These are phyloP conservation scores for Russula virescens DNA, from an alignment of 768 basidiomycete genomes.

Conservation along the genomic window DNA sequence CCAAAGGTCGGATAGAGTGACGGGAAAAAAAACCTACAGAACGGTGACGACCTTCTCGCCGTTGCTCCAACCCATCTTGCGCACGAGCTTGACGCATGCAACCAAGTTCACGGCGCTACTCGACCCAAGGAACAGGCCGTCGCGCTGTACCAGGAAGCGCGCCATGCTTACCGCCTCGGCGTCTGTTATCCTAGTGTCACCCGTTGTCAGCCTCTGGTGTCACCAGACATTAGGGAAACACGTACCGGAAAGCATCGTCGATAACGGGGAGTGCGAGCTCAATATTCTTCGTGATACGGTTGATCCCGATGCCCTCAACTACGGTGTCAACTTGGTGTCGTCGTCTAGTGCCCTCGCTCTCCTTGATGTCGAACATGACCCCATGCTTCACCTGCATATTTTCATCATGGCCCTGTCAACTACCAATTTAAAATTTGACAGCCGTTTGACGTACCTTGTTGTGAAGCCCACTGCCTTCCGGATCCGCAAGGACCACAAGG, in stretches of 20 bases:
- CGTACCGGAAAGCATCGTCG: constrained; percentile 81
- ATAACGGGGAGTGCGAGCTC: constrained; percentile 78
- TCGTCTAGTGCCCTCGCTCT: constrained; percentile 89
- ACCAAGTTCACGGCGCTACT: constrained; percentile 95
- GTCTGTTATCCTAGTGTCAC: constrained; percentile 67
- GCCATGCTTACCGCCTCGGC: constrained; percentile 95
- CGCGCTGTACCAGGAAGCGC: constrained; percentile 81
- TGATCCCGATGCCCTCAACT: constrained; percentile 94
- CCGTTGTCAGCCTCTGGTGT: constrained; percentile 11
- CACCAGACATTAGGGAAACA: constrained; percentile 1
- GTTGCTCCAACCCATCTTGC: constrained; percentile 59
- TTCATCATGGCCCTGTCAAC: not conserved
- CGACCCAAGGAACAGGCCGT: constrained; percentile 93
- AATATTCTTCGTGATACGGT: constrained; percentile 88
- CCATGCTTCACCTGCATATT: constrained; percentile 67
- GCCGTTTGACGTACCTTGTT: constrained; percentile 59
- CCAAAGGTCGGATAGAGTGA: not conserved
- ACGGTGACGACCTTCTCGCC: constrained; percentile 81
- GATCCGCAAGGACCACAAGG: constrained; percentile 76
- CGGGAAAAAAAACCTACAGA: constrained; percentile 46
- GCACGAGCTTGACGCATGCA: constrained; percentile 79
- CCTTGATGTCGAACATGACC: constrained; percentile 91
- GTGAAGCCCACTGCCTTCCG: constrained; percentile 90
- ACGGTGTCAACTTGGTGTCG: constrained; percentile 94
- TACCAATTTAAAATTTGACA: not conserved